Evolutionary conservation across 768 basidiomycete genomes (phyloP), one percentile per base, ranked within the genome.

Genomic region (Postia placenta): DNA sequence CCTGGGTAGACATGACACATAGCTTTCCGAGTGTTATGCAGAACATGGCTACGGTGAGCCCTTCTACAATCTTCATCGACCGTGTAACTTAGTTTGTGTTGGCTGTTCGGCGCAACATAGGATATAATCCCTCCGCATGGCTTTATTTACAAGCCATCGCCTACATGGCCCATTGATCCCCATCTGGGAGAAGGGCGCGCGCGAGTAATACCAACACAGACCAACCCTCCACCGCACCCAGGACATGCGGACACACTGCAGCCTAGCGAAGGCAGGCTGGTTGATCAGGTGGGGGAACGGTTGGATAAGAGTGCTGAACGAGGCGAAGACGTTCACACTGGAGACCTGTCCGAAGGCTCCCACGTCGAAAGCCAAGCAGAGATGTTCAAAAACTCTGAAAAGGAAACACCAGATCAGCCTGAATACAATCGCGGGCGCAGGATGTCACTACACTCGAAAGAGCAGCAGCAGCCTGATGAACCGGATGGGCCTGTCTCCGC

Each of bases 1-100:
- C 89, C 2, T 91, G 89, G 82, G 79, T 85, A 11, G 88, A 92
- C 62, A 68, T 93, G n/a, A 91, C 87, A 0, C 89, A 92, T 58
- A 85, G 80, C 45, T 89, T 93, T 60, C 85, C 86, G 0, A 83
- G 81, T 56, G 79, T 88, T 33, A 74, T 87, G 69, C 55, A 74
- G 38, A 89, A 92, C 59, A 75, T 74, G 0, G 67, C 68, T 5
- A 83, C 83, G 9, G 87, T 81, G 48, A 40, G 73, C 63, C 7
- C 17, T 17, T 33, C 2, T 23, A 17, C 22, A 28, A 33, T 50
- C 14, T 23, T 15, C 37, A 25, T 5, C 14, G n/a, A n/a, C n/a
- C n/a, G n/a, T n/a, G n/a, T n/a, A 27, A n/a, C 27, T 22, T 11
- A 5, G n/a, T 38, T 37, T 14, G 6, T 15, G 28, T 1, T 19